Evolutionary conservation across 345 rosid genomes (phyloP).

Genomic region (Clarkia xantiana): DNA sequence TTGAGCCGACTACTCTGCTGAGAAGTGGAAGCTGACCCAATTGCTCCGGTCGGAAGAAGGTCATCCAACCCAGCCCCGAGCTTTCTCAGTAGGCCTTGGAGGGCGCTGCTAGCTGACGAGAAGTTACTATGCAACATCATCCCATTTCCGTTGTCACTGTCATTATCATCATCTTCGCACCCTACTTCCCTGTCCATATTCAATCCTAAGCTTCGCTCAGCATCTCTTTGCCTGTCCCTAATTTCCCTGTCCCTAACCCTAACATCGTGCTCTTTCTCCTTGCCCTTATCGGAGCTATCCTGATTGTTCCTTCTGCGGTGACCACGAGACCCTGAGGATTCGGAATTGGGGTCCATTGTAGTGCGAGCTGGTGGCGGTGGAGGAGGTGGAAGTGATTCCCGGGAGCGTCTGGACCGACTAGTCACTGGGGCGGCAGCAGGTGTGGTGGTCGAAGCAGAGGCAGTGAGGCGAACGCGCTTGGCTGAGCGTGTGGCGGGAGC

Average conservation of each 20-base stretch:
- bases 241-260: conserved; percentile 38
- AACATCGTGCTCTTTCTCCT: conserved; percentile 82
- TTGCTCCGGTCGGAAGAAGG: conserved; percentile 64
- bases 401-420: conserved; percentile 5
- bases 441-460: conserved; percentile 18
- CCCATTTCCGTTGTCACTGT: conserved; percentile 73
- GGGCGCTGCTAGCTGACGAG: conserved; percentile 88
- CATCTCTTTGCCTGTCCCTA: conserved; percentile 19
- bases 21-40: conserved; percentile 76
- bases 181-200: conserved; percentile 45
- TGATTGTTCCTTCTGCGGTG: conserved; percentile 38
- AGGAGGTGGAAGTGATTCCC: conserved; percentile 13
- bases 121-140: conserved; percentile 62
- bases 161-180: conserved; percentile 71
- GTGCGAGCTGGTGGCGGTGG: conserved; percentile 16
- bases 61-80: conserved; percentile 96
- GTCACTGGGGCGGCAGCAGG: conserved; percentile 8
- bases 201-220: conserved; percentile 28
- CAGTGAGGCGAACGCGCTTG: conserved; percentile 59
- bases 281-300: conserved; percentile 56
- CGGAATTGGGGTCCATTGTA: conserved; percentile 67
- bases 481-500: conserved; percentile 67
- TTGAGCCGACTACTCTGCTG: conserved; percentile 77
- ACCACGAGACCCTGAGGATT: conserved; percentile 65
- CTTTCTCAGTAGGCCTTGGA: conserved; percentile 85